A percentile compares a stretch with the other conserved stretches of the same genome.
Evolutionary conservation across 768 basidiomycete genomes (phyloP).

Genomic region (Cystobasidium onofrii): DNA sequence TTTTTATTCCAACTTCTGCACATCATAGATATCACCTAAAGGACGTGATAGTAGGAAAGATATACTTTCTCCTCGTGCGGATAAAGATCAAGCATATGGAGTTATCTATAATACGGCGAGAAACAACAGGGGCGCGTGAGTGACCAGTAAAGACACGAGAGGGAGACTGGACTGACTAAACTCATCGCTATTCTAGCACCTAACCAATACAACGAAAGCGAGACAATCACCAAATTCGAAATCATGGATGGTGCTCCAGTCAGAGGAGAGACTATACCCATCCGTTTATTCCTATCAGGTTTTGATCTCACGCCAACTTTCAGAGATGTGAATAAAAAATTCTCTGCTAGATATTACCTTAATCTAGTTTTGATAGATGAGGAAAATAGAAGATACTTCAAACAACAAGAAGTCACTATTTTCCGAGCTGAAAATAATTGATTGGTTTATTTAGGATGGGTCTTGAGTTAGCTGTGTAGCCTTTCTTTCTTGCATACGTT

Average conservation of each 20-base stretch:
- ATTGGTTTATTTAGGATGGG: background rate
- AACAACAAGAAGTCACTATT: conserved; percentile 90
- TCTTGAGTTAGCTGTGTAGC: background rate
- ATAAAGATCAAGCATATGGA: conserved; percentile 99
- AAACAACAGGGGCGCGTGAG: conserved; percentile 72
- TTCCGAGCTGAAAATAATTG: conserved; percentile 47
- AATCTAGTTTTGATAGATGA: conserved; percentile 96
- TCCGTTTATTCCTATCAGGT: conserved; percentile 91
- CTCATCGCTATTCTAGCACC: conserved; percentile 62
- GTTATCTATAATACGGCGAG: conserved; percentile 89
- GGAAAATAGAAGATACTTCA: conserved; percentile 95
- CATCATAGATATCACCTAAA: conserved; percentile 81
- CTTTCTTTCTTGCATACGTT: background rate
- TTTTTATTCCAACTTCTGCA: too few relatives aligned
- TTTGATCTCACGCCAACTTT: conserved; percentile 98
- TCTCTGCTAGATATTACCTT: conserved; percentile 91
- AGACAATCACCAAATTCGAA: conserved; percentile 98
- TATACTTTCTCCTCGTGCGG: conserved; percentile 94
- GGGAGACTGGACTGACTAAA: too few relatives aligned
- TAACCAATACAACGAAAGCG: conserved; percentile 98
- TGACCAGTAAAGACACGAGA: too few relatives aligned
- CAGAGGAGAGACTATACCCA: conserved; percentile 96
- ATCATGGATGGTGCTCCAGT: conserved; percentile 99
- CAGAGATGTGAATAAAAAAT: conserved; percentile 98
- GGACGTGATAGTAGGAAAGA: conserved; percentile 98